These are phyloP conservation scores for Panaeolus papilionaceus DNA, from an alignment of 768 basidiomycete genomes.

Conservation along the genomic window DNA sequence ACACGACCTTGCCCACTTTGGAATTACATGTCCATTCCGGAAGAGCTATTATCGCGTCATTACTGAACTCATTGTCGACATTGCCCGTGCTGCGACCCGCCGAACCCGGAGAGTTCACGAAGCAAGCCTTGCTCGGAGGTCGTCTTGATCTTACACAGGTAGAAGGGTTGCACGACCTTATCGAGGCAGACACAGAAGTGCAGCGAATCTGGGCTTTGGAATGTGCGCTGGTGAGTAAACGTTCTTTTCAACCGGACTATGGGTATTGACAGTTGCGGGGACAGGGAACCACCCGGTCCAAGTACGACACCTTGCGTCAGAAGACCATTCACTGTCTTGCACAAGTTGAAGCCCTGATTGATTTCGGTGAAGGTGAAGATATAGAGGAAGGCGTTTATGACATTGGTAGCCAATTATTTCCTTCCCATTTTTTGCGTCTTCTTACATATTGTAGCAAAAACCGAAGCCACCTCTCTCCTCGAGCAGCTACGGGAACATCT, in stretches of 20 bases:
- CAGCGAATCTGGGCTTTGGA: conserved; percentile 78
- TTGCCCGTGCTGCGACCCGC: conserved; percentile 77
- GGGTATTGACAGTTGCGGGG: conserved; percentile 18
- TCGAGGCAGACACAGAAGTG: conserved; percentile 86
- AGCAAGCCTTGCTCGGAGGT: conserved; percentile 81
- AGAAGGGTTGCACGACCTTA: conserved; percentile 85
- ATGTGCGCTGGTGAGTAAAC: conserved; percentile 64
- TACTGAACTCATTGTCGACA: conserved; percentile 66
- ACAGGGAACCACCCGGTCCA: conserved; percentile 67
- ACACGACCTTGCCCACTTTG: conserved; percentile 82
- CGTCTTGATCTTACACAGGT: conserved; percentile 88
- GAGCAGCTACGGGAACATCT: conserved; percentile 61
- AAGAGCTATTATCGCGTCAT: conserved; percentile 75
- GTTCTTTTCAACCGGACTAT: conserved; percentile 9
- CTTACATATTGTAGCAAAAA: conserved; percentile 50
- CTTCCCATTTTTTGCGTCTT: conserved; percentile 7
- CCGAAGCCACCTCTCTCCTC: conserved; percentile 55
- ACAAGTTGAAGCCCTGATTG: conserved; percentile 86
- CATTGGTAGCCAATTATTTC: conserved; percentile 53
- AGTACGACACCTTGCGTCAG: conserved; percentile 67
- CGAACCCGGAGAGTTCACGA: conserved; percentile 88
- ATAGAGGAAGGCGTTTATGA: conserved; percentile 84
- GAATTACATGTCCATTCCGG: conserved; percentile 92
- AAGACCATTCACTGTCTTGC: conserved; percentile 78
- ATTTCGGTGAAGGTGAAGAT: conserved; percentile 93